Percentiles rank a stretch among this genome's conserved stretches.
These are phyloP conservation scores for Ramularia collo-cygni DNA, from an alignment of 2,329 filamentous ascomycete genomes.

Conservation along the genomic window DNA sequence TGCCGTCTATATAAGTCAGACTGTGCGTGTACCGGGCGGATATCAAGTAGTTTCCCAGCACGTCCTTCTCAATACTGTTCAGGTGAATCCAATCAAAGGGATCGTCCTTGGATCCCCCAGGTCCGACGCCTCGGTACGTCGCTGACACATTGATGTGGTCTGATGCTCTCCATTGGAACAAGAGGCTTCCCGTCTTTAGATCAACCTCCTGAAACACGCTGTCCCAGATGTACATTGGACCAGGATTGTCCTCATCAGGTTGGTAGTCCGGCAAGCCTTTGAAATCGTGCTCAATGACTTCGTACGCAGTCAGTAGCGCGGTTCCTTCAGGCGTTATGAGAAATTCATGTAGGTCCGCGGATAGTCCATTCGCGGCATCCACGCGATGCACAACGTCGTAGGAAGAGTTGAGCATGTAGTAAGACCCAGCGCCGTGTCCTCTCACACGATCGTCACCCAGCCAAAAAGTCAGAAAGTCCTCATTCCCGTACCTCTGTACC, in stretches of 20 bases:
- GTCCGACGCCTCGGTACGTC: conserved; percentile 31
- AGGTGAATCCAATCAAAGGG: conserved; percentile 50
- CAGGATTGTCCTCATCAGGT: conserved; percentile 12
- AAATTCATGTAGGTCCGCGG: conserved; percentile 40
- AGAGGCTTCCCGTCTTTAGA: conserved; percentile 36
- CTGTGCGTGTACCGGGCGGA: conserved; percentile 39
- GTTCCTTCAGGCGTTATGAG: conserved; percentile 37
- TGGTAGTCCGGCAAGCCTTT: conserved; percentile 18
- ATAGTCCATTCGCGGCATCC: conserved; percentile 31
- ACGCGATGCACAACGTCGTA: conserved; percentile 37
- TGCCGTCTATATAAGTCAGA: conserved; percentile 40
- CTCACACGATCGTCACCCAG: conserved; percentile 32
- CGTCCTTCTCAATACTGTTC: conserved; percentile 45
- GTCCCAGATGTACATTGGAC: conserved; percentile 33
- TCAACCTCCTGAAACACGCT: conserved; percentile 41
- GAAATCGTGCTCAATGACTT: conserved; percentile 22
- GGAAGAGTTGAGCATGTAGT: conserved; percentile 31
- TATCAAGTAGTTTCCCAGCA: conserved; percentile 41
- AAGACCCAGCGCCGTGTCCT: conserved; percentile 30
- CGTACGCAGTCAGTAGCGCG: conserved; percentile 39
- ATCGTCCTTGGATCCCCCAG: conserved; percentile 35
- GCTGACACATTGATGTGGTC: conserved; percentile 34
- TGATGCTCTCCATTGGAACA: conserved; percentile 44
- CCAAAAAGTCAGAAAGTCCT: conserved; percentile 36
- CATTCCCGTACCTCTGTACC: conserved; percentile 30